A percentile compares a stretch with the other conserved stretches of the same genome.
Evolutionary conservation across 306 rosid genomes (phyloP).

Genomic region (Nissolia schottii): DNA sequence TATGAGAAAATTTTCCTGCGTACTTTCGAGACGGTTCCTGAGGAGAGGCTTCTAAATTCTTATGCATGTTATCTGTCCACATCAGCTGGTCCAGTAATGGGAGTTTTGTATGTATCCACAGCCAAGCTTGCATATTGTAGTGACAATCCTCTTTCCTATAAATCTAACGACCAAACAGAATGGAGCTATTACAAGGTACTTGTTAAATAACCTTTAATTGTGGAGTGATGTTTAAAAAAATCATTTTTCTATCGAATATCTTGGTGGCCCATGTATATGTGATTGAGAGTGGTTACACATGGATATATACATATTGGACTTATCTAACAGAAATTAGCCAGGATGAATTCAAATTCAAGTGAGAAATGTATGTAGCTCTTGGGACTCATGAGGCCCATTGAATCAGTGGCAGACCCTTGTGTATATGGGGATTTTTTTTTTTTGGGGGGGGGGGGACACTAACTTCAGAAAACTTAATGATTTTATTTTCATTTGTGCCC

Average conservation of each 20-base stretch:
- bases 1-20: slow-evolving; percentile 71
- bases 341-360: neutral
- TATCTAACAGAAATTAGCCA: neutral
- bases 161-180: slow-evolving; percentile 47
- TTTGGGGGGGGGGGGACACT: no score
- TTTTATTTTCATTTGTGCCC: no score
- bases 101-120: slow-evolving; percentile 60
- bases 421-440: no score
- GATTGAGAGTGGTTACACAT: slow-evolving; percentile 40
- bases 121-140: slow-evolving; percentile 87
- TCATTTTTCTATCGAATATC: neutral
- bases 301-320: neutral
- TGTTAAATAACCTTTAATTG: neutral
- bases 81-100: slow-evolving; percentile 71
- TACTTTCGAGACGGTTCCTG: slow-evolving; percentile 76
- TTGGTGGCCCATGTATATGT: neutral
- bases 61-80: slow-evolving; percentile 92
- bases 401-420: no score
- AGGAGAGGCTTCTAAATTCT: slow-evolving; percentile 70
- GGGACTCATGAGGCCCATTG: no score
- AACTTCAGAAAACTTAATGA: no score
- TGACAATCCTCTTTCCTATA: slow-evolving; percentile 83
- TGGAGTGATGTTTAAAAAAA: neutral
- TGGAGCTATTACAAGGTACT: slow-evolving; percentile 98
- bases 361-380: neutral